Conservation (phyloP, 139 green algal genomes). For the Coccomyxa sp. region DNA sequence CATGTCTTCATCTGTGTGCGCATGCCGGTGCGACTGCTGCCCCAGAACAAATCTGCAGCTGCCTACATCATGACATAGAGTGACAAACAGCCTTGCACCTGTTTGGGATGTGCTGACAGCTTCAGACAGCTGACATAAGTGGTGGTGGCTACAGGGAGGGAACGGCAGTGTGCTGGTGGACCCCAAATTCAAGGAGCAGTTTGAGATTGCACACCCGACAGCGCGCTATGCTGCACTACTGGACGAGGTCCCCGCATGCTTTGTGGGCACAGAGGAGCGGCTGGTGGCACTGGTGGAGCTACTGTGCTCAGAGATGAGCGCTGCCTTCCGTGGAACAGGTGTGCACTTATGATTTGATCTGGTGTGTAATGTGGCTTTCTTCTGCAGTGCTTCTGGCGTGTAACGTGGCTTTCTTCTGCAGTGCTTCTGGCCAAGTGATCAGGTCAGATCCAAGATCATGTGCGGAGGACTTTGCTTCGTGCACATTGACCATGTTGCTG, state of each 20-base stretch:
- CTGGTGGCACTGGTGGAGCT: conserved; percentile 34
- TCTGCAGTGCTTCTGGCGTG: background rate
- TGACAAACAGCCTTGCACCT: background rate
- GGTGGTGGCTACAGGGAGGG: too few relatives aligned
- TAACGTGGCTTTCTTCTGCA: background rate
- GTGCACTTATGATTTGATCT: background rate
- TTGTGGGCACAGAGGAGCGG: conserved; percentile 27
- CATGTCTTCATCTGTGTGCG: conserved; percentile 48
- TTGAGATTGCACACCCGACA: conserved; percentile 51
- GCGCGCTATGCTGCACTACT: conserved; percentile 37
- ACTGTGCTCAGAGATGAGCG: conserved; percentile 44
- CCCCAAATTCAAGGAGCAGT: conserved; percentile 55
- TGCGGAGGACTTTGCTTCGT: too few relatives aligned
- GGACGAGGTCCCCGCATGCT: conserved; percentile 22
- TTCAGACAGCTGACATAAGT: too few relatives aligned
- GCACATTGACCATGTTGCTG: too few relatives aligned
- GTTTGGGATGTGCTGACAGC: background rate
- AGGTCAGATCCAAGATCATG: too few relatives aligned
- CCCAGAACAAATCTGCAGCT: background rate
- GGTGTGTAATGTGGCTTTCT: background rate
- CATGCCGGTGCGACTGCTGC: background rate
- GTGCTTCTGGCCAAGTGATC: too few relatives aligned
- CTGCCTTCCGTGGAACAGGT: conserved; percentile 28
- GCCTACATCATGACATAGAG: background rate
- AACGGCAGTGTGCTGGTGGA: conserved; percentile 33